Percentiles rank a stretch among this genome's conserved stretches.
Evolutionary conservation across 345 rosid species (phyloP).

Genomic region (Clausena lansium): DNA sequence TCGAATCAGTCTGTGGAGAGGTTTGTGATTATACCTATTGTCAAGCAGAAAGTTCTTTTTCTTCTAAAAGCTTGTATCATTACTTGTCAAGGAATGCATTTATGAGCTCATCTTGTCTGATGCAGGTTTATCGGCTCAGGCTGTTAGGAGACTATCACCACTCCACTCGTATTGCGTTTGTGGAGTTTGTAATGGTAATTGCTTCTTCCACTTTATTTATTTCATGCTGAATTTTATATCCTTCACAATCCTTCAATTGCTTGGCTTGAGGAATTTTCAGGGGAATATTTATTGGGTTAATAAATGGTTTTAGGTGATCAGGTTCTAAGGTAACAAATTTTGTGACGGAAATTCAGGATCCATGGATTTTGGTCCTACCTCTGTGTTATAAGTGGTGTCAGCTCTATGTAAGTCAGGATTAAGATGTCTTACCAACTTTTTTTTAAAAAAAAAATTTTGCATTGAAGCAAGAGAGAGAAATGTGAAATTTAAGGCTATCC

Average conservation of each 20-base stretch:
- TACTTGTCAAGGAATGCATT: constrained; percentile 3
- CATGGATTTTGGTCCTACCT: neutral
- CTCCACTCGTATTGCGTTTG: constrained; percentile 84
- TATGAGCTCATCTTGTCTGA: constrained; percentile 10
- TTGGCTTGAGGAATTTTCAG: neutral
- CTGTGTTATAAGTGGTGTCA: neutral
- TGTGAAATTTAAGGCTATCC: neutral
- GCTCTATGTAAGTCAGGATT: neutral
- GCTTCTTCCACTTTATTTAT: constrained; percentile 11
- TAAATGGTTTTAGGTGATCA: constrained; percentile 1
- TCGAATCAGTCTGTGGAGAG: constrained; percentile 76
- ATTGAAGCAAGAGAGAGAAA: neutral
- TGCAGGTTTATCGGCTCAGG: constrained; percentile 77
- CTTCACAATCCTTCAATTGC: neutral
- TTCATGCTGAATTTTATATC: neutral
- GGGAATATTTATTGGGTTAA: neutral
- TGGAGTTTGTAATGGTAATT: constrained; percentile 72
- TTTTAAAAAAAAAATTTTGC: neutral
- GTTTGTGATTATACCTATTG: constrained; percentile 32
- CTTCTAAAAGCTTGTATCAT: neutral
- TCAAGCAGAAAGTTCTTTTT: constrained; percentile 7
- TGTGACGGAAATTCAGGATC: neutral
- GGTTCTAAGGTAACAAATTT: neutral
- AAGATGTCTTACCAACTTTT: neutral
- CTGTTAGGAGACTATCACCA: constrained; percentile 79